These are phyloP conservation scores for Allium fistulosum DNA, from an alignment of 106 monocot species.

Conservation along the genomic window DNA sequence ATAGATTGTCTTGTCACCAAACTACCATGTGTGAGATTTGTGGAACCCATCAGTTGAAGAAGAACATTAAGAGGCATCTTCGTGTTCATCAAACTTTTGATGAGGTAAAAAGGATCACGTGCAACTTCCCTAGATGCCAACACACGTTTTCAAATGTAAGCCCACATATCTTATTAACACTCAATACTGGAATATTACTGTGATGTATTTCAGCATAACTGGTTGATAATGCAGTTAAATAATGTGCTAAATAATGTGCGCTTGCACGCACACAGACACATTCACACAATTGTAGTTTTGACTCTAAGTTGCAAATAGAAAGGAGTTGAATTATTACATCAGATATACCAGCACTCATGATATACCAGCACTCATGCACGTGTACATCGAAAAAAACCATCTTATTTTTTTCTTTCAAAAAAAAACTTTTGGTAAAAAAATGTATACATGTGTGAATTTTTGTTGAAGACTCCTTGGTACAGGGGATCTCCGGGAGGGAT, in stretches of 20 bases:
- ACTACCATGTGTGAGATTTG: conserved; percentile 54
- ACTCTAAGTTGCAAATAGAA: no score
- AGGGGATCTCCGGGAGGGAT: no score
- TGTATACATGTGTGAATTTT: no score
- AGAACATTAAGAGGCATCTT: conserved; percentile 68
- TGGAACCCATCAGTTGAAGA: conserved; percentile 62
- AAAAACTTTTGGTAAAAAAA: no score
- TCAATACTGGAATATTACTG: neutral
- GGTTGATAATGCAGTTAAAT: neutral
- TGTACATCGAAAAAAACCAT: no score
- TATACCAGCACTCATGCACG: no score
- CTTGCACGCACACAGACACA: no score
- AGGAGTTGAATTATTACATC: no score
- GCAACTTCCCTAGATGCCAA: conserved; percentile 50
- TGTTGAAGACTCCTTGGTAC: no score
- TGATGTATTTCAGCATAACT: neutral
- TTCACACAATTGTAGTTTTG: no score
- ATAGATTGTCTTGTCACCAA: conserved; percentile 55
- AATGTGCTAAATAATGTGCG: neutral
- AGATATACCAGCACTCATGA: no score
- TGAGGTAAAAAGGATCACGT: conserved; percentile 33
- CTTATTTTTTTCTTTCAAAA: no score
- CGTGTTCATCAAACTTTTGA: conserved; percentile 32
- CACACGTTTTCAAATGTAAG: conserved; percentile 47
- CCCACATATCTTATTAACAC: neutral